phyloP scores from a whole-genome alignment of 768 basidiomycete species.

The Rhodotorula paludigena region DNA sequence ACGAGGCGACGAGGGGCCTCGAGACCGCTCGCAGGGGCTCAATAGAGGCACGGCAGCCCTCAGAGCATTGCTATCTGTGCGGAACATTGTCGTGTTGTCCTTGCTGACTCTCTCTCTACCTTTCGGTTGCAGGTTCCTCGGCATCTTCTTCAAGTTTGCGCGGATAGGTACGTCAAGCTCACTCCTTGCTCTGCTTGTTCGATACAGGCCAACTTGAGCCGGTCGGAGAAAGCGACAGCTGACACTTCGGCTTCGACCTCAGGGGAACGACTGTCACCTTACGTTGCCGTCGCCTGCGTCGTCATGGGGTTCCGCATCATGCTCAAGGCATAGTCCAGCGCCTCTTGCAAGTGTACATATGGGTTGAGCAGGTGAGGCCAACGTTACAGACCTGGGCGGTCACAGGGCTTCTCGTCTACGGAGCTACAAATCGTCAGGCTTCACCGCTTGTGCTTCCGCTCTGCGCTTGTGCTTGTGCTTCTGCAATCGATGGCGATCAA shows the following conservation, averaged over 20 bases:
- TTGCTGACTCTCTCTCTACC: neutral
- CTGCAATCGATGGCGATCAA: no score
- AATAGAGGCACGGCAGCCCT: no score
- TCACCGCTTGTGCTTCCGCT: no score
- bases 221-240: neutral
- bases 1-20: no score
- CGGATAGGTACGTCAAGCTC: constrained; percentile 66
- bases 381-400: no score
- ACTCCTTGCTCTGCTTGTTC: neutral
- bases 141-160: constrained; percentile 90
- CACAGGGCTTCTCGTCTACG: no score
- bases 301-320: constrained; percentile 80
- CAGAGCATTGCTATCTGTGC: no score
- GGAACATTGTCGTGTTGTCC: neutral
- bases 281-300: constrained; percentile 86
- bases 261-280: constrained; percentile 95
- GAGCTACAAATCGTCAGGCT: no score
- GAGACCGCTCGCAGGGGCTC: no score
- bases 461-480: no score
- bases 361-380: neutral
- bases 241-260: constrained; percentile 9
- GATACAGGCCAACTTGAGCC: neutral
- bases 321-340: neutral
- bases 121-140: constrained; percentile 64
- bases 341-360: neutral